These are phyloP conservation scores for Diutina ranongensis DNA, from an alignment of 1,139 yeast genomes.

Conservation along the genomic window DNA sequence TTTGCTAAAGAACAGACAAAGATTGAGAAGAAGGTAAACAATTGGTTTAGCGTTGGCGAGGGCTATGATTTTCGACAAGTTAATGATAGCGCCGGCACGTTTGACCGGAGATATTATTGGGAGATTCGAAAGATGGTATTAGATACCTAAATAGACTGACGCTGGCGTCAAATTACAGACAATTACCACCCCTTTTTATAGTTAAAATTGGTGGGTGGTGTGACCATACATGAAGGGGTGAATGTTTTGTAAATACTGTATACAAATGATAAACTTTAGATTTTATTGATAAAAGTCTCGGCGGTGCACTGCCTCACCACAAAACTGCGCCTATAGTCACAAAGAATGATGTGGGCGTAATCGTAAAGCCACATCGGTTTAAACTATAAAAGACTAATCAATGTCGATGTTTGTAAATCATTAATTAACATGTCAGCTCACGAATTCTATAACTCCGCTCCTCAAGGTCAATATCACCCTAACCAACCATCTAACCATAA, in stretches of 20 bases:
- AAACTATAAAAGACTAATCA: not conserved
- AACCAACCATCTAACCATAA: not conserved
- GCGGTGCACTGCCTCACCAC: no score
- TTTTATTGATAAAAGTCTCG: no score
- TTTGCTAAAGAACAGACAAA: not conserved
- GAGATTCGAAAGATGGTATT: conserved; percentile 3
- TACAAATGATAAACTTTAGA: no score
- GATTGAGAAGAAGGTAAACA: conserved; percentile 2
- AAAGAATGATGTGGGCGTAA: no score
- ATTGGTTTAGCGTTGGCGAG: conserved; percentile 2
- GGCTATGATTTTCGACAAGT: not conserved
- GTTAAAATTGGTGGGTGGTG: no score
- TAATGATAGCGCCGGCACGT: not conserved
- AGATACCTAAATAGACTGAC: not conserved
- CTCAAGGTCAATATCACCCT: not conserved
- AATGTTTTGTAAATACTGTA: no score
- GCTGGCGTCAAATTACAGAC: no score
- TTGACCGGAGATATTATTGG: not conserved
- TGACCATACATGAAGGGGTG: no score
- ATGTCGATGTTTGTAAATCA: not conserved
- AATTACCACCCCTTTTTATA: no score
- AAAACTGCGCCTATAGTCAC: no score
- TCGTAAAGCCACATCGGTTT: no score
- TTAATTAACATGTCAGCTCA: not conserved
- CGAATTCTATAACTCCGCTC: conserved; percentile 4